A percentile compares a stretch with the other conserved stretches of the same genome.
Conservation (phyloP, 352 stramenopile species). For the Saprolegnia parasitica region DNA sequence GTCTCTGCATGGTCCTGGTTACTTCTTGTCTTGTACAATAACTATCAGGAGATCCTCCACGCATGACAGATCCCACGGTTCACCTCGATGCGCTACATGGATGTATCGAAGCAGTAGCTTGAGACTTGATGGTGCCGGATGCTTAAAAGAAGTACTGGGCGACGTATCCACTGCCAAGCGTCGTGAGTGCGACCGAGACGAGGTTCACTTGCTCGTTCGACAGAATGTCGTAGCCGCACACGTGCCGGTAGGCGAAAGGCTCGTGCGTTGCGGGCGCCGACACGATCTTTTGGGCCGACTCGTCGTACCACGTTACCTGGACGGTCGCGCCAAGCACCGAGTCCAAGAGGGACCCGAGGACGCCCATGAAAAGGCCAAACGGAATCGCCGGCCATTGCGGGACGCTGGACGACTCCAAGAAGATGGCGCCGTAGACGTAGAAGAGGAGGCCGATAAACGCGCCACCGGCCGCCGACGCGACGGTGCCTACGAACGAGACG, state of each 20-base stretch:
- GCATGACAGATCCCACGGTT: too few species aligned
- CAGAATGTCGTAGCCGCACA: conserved; percentile 31
- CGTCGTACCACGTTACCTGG: conserved; percentile 69
- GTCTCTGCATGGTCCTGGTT: too few species aligned
- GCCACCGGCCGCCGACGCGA: conserved; percentile 79
- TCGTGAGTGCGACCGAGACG: conserved; percentile 58
- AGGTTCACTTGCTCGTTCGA: conserved; percentile 75
- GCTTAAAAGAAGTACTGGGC: conserved; percentile 42
- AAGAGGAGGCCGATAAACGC: conserved; percentile 82
- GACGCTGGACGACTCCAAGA: conserved; percentile 35
- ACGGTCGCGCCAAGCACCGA: conserved; percentile 79
- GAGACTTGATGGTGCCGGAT: too few species aligned
- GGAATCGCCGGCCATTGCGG: conserved; percentile 46
- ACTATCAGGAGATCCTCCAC: too few species aligned
- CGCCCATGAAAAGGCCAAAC: conserved; percentile 50
- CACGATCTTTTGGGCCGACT: conserved; percentile 50
- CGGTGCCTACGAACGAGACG: conserved; percentile 78
- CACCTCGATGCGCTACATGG: too few species aligned
- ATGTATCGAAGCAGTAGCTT: too few species aligned
- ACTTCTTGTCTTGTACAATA: too few species aligned
- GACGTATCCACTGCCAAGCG: conserved; percentile 41
- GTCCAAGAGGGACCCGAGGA: conserved; percentile 77
- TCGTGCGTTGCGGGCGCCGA: conserved; percentile 28
- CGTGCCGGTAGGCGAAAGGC: conserved; percentile 5
- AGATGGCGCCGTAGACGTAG: conserved; percentile 41